Evolutionary conservation across 441 rosid genomes (phyloP).

Genomic region (Brassica hybrid): DNA sequence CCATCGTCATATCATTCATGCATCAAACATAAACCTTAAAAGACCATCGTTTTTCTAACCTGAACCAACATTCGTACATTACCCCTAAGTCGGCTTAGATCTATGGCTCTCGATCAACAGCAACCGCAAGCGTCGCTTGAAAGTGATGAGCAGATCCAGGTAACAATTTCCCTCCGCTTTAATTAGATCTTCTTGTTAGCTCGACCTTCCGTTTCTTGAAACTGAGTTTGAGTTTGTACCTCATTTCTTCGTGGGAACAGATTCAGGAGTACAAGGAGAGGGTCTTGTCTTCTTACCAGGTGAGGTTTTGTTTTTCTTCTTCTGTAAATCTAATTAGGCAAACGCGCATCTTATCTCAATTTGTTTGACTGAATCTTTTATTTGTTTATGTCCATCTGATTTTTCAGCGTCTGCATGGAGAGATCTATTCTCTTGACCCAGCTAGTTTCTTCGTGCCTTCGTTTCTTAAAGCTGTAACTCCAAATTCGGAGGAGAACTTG

Average conservation of each 20-base stretch:
- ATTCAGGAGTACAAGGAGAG: constrained; percentile 51
- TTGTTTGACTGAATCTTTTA: constrained; percentile 15
- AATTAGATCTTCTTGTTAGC: background rate
- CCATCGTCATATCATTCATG: background rate
- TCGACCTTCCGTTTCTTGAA: background rate
- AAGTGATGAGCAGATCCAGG: constrained; percentile 58
- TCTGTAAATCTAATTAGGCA: background rate
- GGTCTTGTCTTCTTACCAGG: constrained; percentile 60
- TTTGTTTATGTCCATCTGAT: constrained; percentile 26
- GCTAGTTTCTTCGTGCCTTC: constrained; percentile 59
- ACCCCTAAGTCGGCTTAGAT: background rate
- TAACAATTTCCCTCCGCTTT: constrained; percentile 20
- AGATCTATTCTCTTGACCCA: constrained; percentile 58
- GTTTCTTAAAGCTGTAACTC: constrained; percentile 57
- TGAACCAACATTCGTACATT: background rate
- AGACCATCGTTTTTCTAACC: background rate
- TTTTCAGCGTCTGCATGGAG: constrained; percentile 61
- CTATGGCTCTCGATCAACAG: background rate
- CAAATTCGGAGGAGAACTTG: constrained; percentile 55
- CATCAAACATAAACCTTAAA: background rate
- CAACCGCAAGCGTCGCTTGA: constrained; percentile 49
- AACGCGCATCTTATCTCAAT: background rate
- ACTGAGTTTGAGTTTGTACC: constrained; percentile 23
- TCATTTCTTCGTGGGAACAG: constrained; percentile 40
- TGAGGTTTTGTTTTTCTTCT: background rate